These are phyloP conservation scores for Eucalyptus albens DNA, from an alignment of 345 rosid species.

Conservation along the genomic window DNA sequence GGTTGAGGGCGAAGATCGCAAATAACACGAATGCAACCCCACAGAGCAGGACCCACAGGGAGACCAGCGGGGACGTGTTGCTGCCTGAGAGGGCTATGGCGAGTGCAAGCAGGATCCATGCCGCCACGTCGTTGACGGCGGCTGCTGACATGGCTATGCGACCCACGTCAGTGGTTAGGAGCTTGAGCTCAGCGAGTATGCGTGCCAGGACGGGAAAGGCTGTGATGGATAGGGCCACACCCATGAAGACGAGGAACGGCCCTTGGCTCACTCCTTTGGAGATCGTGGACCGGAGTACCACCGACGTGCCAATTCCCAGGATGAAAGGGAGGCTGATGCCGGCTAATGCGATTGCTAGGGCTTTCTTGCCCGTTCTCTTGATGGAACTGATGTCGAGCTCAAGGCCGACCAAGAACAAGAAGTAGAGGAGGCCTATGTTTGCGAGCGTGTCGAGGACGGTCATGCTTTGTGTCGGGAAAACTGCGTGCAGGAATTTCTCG, in stretches of 20 bases:
- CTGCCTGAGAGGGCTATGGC: slow-evolving; percentile 25
- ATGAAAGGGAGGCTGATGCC: slow-evolving; percentile 63
- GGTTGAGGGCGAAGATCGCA: slow-evolving; percentile 1
- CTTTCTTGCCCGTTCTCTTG: slow-evolving; percentile 47
- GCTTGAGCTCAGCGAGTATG: slow-evolving; percentile 36
- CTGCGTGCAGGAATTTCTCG: slow-evolving; percentile 23
- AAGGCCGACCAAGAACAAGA: slow-evolving; percentile 71
- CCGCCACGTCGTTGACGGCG: slow-evolving; percentile 30
- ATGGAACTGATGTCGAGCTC: slow-evolving; percentile 58
- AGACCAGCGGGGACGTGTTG: slow-evolving; percentile 8
- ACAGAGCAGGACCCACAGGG: slow-evolving; percentile 28
- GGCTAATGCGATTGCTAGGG: slow-evolving; percentile 43
- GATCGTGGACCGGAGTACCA: slow-evolving; percentile 41
- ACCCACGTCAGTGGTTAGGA: slow-evolving; percentile 36
- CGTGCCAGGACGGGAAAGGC: slow-evolving; percentile 39
- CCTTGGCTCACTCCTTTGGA: slow-evolving; percentile 25
- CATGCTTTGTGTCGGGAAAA: slow-evolving; percentile 45
- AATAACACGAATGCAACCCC: slow-evolving; percentile 15
- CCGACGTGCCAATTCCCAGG: slow-evolving; percentile 55
- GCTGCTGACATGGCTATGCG: slow-evolving; percentile 47
- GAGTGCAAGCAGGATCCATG: slow-evolving; percentile 36
- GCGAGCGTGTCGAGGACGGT: slow-evolving; percentile 76
- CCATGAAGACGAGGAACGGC: slow-evolving; percentile 46
- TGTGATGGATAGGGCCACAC: slow-evolving; percentile 35
- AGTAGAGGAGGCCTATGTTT: slow-evolving; percentile 65